Evolutionary conservation across 2,329 filamentous ascomycete genomes (phyloP), one percentile per base, ranked within the genome.

Genomic region (Beauveria medogensis): DNA sequence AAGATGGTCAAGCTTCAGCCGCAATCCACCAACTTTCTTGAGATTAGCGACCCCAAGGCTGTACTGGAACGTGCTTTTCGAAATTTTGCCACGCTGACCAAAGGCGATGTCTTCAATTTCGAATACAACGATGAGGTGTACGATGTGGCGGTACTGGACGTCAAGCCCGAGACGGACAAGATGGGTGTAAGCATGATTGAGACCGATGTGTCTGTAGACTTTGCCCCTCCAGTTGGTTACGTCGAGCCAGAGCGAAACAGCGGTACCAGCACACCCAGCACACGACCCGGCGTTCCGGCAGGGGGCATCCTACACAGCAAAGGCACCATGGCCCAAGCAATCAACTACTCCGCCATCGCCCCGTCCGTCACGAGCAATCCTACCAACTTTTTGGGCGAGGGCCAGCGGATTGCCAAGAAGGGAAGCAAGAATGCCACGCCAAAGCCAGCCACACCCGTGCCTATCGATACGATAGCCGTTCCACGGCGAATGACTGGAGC

Each of bases 31-130:
- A 89, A 88, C 68, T 99, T 99, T 75, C 88, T 99, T 65, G 93
- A 97, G 51, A 97, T 99, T 71, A 93, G 89, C 68, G 94, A 99
- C 69, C 94, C 94, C 24, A 97, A 96, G 76, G 94, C 94, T 46
- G 94, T 99, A 14, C 85, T 99, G 34, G 94, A 99, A 76, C 94
- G 94, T 68, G 93, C 92, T 0, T 97, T 99, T 76, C 88, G 93
- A 48, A 95, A 95, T 75, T 99, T 97, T 76, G 91, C 92, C 18
- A 93, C 93, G 55, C 82, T 97, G 18, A 96, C 92, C 3, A 91
- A 92, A 70, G 92, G 92, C 65, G 94, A 99, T 70, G 82, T 96
- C 48, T 99, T 99, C 80, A 95, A 90, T 65, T 99, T 99, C 73
- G 83, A 88, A 67, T 99, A 99, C 78, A 99, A 99, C 73, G 92